Evolutionary conservation across 495 filamentous ascomycete genomes (phyloP).

Genomic region (Haplographium delicatum): DNA sequence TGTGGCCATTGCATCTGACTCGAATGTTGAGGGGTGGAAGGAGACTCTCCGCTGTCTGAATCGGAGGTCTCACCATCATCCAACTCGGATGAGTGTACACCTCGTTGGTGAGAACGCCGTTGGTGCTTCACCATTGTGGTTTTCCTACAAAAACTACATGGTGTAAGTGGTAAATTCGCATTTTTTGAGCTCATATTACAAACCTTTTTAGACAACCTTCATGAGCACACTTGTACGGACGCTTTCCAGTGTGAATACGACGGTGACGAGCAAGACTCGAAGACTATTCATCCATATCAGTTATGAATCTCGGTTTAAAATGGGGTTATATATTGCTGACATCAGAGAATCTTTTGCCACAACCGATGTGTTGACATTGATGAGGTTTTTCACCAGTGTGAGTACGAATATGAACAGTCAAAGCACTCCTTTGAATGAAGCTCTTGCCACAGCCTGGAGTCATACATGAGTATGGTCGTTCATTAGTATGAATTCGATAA

Average conservation of each 20-base stretch:
- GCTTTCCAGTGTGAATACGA: constrained; percentile 79
- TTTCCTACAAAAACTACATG: constrained; percentile 73
- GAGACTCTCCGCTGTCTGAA: constrained; percentile 43
- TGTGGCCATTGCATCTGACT: constrained; percentile 32
- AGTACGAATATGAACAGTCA: constrained; percentile 81
- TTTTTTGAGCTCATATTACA: constrained; percentile 20
- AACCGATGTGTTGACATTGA: constrained; percentile 72
- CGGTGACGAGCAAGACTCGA: constrained; percentile 84
- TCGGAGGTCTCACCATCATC: constrained; percentile 53
- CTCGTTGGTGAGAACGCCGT: constrained; percentile 60
- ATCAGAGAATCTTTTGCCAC: constrained; percentile 81
- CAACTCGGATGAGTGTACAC: constrained; percentile 45
- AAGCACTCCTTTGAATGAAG: constrained; percentile 84
- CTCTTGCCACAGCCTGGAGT: constrained; percentile 72
- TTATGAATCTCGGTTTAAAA: constrained; percentile 7
- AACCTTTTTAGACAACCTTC: constrained; percentile 79
- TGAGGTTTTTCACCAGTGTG: constrained; percentile 91
- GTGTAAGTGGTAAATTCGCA: constrained; percentile 10
- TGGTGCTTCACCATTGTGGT: constrained; percentile 86
- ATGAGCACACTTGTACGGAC: constrained; percentile 77
- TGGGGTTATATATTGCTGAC: constrained; percentile 52
- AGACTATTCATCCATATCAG: constrained; percentile 57
- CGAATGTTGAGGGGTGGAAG: constrained; percentile 42
- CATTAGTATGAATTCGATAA: constrained; percentile 87
- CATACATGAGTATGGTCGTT: constrained; percentile 72